Percentiles rank a stretch among this genome's conserved stretches.
Evolutionary conservation across 2,329 filamentous ascomycete genomes (phyloP).

Genomic region (Epichloe baconii): DNA sequence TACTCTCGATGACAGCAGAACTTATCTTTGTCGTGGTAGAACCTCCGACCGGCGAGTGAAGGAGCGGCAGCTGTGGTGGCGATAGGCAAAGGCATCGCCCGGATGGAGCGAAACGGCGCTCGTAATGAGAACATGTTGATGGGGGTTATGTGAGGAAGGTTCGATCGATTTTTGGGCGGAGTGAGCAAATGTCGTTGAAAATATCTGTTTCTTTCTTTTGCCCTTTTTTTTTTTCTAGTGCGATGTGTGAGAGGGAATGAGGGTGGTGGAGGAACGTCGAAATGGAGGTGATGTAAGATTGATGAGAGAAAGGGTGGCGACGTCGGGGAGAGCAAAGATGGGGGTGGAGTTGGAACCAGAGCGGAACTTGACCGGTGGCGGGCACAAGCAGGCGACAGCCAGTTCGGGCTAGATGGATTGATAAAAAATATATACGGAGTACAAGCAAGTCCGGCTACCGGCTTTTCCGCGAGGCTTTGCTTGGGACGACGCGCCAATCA

Average conservation of each 20-base stretch:
- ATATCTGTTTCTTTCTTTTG: neutral
- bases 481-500: neutral
- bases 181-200: neutral
- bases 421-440: neutral
- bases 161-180: neutral
- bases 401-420: constrained; percentile 2
- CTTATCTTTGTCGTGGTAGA: constrained; percentile 35
- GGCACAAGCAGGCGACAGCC: neutral
- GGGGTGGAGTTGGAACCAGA: neutral
- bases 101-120: constrained; percentile 7
- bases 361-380: neutral
- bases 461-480: neutral
- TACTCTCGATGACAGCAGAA: neutral
- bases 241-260: neutral
- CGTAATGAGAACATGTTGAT: constrained; percentile 9
- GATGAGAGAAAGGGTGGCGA: constrained; percentile 3
- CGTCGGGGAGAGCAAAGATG: neutral
- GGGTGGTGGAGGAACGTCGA: neutral
- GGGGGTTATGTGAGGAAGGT: neutral
- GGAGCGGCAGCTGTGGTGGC: constrained; percentile 5
- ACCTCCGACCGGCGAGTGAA: constrained; percentile 26
- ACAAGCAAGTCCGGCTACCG: constrained; percentile 1
- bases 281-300: constrained; percentile 1
- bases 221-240: neutral
- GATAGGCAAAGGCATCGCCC: constrained; percentile 8